Conservation (phyloP, 805 yeast species). For the Dipodascus albidus region DNA sequence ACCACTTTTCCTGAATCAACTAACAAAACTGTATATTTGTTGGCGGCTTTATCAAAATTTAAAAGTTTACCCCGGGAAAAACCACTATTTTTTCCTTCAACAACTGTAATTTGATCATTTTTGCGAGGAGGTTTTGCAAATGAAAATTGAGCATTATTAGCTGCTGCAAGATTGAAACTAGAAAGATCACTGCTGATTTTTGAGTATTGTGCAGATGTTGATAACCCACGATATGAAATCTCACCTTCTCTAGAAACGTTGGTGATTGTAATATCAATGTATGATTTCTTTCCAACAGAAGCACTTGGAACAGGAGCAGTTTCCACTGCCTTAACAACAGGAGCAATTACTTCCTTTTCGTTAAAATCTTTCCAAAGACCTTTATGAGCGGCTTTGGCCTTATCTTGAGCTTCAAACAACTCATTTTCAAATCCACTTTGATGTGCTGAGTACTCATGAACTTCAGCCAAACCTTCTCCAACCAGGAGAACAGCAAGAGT, state of each 20-base stretch:
- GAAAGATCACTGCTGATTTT: slow-evolving; percentile 17
- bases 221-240: slow-evolving; percentile 16
- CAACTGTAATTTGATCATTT: slow-evolving; percentile 42
- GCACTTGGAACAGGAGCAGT: slow-evolving; percentile 9
- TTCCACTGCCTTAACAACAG: slow-evolving; percentile 9
- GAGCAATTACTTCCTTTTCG: slow-evolving; percentile 26
- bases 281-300: slow-evolving; percentile 17
- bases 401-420: slow-evolving; percentile 48
- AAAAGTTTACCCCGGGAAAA: slow-evolving; percentile 48
- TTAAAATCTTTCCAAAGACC: slow-evolving; percentile 59
- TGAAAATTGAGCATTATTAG: slow-evolving; percentile 19
- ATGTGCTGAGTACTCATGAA: slow-evolving; percentile 54
- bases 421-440: slow-evolving; percentile 44
- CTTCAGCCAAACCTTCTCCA: slow-evolving; percentile 49
- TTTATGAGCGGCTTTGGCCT: slow-evolving; percentile 40
- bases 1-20: slow-evolving; percentile 52
- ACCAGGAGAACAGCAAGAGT: slow-evolving; percentile 52
- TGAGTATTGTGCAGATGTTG: slow-evolving; percentile 11
- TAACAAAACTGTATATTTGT: slow-evolving; percentile 40
- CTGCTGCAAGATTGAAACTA: slow-evolving; percentile 22
- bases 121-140: slow-evolving; percentile 31
- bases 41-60: slow-evolving; percentile 33
- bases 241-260: slow-evolving; percentile 20
- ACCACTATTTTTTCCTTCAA: slow-evolving; percentile 37
- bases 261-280: slow-evolving; percentile 27